Evolutionary conservation across 306 rosid species (phyloP).

Genomic region (Ochetophila trinervis): DNA sequence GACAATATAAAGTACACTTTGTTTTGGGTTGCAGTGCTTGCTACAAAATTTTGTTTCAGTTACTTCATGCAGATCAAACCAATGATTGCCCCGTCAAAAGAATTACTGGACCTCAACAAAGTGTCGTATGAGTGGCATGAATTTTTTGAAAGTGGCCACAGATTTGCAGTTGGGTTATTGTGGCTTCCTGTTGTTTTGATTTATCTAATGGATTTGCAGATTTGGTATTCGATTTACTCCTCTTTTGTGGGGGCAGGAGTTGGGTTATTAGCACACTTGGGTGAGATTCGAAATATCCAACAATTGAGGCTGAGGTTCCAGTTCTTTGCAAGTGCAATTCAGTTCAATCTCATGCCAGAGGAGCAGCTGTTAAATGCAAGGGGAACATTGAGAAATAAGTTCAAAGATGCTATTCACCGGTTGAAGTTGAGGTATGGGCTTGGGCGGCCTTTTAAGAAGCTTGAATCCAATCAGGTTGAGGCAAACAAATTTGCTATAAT

Average conservation of each 20-base stretch:
- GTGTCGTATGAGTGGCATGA: constrained; percentile 66
- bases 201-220: constrained; percentile 92
- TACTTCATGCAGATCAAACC: constrained; percentile 89
- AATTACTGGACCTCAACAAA: constrained; percentile 35
- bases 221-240: constrained; percentile 89
- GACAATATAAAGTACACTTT: constrained; percentile 73
- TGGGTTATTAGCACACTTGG: constrained; percentile 86
- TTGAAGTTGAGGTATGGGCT: constrained; percentile 93
- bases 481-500: constrained; percentile 89
- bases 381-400: constrained; percentile 70
- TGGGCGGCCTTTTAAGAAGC: constrained; percentile 86
- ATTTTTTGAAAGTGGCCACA: constrained; percentile 46
- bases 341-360: constrained; percentile 96
- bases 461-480: constrained; percentile 83
- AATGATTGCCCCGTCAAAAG: constrained; percentile 71
- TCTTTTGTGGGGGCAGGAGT: constrained; percentile 81
- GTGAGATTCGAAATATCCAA: constrained; percentile 86
- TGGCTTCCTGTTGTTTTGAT: constrained; percentile 90
- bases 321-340: constrained; percentile 93
- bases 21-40: constrained; percentile 82
- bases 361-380: constrained; percentile 81
- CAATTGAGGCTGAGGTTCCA: constrained; percentile 92
- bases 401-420: constrained; percentile 83
- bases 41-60: constrained; percentile 80
- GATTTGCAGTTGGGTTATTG: constrained; percentile 62